These are phyloP conservation scores for Naganishia cerealis DNA, from an alignment of 1,284 basidiomycete species.

Conservation along the genomic window DNA sequence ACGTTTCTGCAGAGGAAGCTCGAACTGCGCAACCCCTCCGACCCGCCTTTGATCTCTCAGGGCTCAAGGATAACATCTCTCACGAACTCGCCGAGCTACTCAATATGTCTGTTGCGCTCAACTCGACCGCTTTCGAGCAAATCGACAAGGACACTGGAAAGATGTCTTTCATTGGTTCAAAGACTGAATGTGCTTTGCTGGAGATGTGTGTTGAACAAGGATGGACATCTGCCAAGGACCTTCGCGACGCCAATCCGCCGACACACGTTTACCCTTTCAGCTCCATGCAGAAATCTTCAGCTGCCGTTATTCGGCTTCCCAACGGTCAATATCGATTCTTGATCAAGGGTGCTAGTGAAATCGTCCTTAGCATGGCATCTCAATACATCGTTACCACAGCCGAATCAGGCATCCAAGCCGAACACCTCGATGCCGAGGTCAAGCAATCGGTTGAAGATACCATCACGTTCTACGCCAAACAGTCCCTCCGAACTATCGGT, in stretches of 20 bases:
- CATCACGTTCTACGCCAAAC: slow-evolving; percentile 95
- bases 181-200: slow-evolving; percentile 93
- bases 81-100: slow-evolving; percentile 68
- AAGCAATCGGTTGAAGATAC: slow-evolving; percentile 76
- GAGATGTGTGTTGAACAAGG: slow-evolving; percentile 81
- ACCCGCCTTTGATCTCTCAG: slow-evolving; percentile 69
- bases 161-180: slow-evolving; percentile 80
- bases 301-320: slow-evolving; percentile 71
- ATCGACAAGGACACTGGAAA: slow-evolving; percentile 66
- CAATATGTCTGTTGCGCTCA: slow-evolving; percentile 84
- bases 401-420: slow-evolving; percentile 57
- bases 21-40: slow-evolving; percentile 40
- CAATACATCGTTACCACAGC: slow-evolving; percentile 56
- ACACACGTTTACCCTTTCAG: slow-evolving; percentile 94
- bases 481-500: slow-evolving; percentile 88
- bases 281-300: slow-evolving; percentile 94
- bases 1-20: slow-evolving; percentile 61
- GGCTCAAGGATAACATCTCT: slow-evolving; percentile 67
- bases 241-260: slow-evolving; percentile 66
- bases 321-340: slow-evolving; percentile 70
- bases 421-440: slow-evolving; percentile 53
- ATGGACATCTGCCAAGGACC: slow-evolving; percentile 75
- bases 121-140: slow-evolving; percentile 95
- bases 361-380: slow-evolving; percentile 70
- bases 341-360: slow-evolving; percentile 92